Evolutionary conservation across 345 rosid genomes (phyloP).

Genomic region (Hibiscus mutabilis): DNA sequence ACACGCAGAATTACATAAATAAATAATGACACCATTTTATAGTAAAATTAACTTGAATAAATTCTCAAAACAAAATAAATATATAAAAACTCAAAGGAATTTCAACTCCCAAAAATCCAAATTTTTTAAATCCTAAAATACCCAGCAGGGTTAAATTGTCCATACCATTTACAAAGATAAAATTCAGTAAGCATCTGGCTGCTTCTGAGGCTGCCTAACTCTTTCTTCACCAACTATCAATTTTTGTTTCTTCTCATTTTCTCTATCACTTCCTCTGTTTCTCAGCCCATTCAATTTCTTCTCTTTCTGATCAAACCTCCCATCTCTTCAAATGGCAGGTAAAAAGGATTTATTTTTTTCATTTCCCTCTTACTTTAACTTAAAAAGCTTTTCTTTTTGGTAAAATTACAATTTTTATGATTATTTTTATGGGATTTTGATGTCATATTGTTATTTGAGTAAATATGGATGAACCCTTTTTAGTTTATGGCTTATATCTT

Average conservation of each 20-base stretch:
- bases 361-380: too few species aligned
- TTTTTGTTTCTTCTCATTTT: background rate
- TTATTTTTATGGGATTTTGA: background rate
- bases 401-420: background rate
- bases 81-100: too few species aligned
- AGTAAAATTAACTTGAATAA: too few species aligned
- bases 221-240: background rate
- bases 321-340: conserved; percentile 10
- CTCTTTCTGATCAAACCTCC: background rate
- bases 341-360: background rate
- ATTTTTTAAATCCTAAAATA: too few species aligned
- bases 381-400: background rate
- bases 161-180: background rate
- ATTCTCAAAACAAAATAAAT: too few species aligned
- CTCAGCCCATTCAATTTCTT: background rate
- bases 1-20: too few species aligned
- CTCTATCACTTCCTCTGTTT: background rate
- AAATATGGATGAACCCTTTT: background rate
- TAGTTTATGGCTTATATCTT: background rate
- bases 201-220: background rate
- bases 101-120: too few species aligned
- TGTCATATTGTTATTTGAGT: background rate
- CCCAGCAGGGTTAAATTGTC: too few species aligned
- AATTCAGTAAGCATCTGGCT: background rate
- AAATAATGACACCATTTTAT: too few species aligned